Percentiles rank a stretch among this genome's conserved stretches.
Evolutionary conservation across 2,329 filamentous ascomycete species (phyloP).

Genomic region (Septoria petroselini): DNA sequence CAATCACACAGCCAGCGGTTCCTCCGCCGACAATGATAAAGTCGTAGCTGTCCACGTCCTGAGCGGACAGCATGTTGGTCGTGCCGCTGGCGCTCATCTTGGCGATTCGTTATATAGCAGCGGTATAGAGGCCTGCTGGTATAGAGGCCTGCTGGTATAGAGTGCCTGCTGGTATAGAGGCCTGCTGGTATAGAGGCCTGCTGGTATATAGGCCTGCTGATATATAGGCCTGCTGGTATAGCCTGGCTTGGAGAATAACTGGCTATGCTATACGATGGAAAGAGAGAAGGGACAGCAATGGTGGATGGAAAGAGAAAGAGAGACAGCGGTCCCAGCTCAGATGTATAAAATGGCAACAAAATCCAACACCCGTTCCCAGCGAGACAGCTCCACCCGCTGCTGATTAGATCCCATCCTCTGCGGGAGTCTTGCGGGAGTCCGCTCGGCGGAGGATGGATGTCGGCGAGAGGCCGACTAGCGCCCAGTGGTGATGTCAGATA

Average conservation of each 20-base stretch:
- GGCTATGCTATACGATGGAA: too few species aligned
- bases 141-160: too few species aligned
- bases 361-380: conserved; percentile 10
- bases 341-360: too few species aligned
- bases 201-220: too few species aligned
- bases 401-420: conserved; percentile 6
- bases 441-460: conserved; percentile 8
- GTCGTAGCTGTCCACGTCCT: conserved; percentile 68
- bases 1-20: conserved; percentile 82
- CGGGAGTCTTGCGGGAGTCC: too few species aligned
- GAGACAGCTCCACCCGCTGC: conserved; percentile 10
- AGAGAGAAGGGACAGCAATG: not conserved
- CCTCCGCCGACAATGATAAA: conserved; percentile 83
- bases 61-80: conserved; percentile 63
- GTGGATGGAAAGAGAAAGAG: conserved; percentile 2
- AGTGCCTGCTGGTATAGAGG: not conserved
- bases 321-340: conserved; percentile 2
- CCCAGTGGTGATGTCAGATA: conserved; percentile 3
- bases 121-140: not conserved
- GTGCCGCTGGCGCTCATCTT: conserved; percentile 53
- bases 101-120: not conserved
- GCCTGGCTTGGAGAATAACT: too few species aligned
- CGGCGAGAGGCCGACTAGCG: conserved; percentile 7
- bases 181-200: too few species aligned
- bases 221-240: too few species aligned